These are phyloP conservation scores for Colletotrichum noveboracense DNA, from an alignment of 2,329 filamentous ascomycete genomes.

Conservation along the genomic window DNA sequence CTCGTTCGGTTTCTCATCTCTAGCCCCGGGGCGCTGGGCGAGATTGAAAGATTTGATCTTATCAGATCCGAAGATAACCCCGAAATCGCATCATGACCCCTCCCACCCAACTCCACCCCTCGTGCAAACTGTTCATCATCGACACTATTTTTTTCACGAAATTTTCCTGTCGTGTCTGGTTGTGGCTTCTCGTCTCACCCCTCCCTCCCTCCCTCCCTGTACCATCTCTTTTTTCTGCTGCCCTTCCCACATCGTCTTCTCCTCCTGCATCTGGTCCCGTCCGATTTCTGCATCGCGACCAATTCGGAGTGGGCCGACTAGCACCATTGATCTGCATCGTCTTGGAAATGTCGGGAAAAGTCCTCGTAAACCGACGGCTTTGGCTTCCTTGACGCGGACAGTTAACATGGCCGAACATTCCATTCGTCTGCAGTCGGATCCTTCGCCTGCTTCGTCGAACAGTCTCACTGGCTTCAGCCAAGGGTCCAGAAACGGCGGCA, in stretches of 20 bases:
- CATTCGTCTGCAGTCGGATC: not conserved
- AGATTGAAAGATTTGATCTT: conserved; percentile 48
- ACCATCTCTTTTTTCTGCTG: not conserved
- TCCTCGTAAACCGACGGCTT: conserved; percentile 18
- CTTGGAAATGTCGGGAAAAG: not conserved
- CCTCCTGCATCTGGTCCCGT: not conserved
- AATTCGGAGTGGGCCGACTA: conserved; percentile 7
- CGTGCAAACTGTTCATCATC: conserved; percentile 4
- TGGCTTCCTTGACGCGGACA: not conserved
- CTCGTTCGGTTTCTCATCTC: not conserved
- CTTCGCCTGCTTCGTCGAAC: not conserved
- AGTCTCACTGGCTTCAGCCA: not conserved
- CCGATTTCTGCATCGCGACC: not conserved
- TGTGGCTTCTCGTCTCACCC: not conserved
- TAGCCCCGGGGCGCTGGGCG: not conserved
- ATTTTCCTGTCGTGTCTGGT: not conserved
- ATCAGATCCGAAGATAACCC: conserved; percentile 60
- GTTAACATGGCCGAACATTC: not conserved
- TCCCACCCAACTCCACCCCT: not conserved
- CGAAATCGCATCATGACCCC: conserved; percentile 20
- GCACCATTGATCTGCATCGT: conserved; percentile 9
- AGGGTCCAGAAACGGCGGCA: not conserved
- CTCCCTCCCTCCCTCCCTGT: not conserved
- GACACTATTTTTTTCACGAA: not conserved
- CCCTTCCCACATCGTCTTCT: not conserved